Evolutionary conservation across 345 rosid genomes (phyloP), one percentile per base, ranked within the genome.

Genomic region (Melaleuca quinquenervia): DNA sequence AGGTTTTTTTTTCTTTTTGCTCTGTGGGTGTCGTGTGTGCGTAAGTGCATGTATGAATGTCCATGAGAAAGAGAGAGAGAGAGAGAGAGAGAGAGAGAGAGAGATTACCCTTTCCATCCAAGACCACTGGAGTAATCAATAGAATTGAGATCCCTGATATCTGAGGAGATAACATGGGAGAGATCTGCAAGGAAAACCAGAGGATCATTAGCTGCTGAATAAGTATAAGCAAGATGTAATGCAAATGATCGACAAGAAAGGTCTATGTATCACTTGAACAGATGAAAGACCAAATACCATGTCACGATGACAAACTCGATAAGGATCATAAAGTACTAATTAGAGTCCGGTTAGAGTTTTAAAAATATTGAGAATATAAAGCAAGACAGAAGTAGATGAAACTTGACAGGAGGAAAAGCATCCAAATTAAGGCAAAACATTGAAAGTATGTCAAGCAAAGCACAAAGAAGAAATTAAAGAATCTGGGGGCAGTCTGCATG

Each of bases 31-130:
- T 16, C 15, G 1, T 14, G 2, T 15, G 0, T 64, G 11, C 29
- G 22, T 29, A 12, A 21, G 54, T 15, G 54, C 6, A 20, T 13
- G 20, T 5, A 21, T 6, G 54, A 1, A 12, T 9, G 60, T 22
- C 26, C 3, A n/a, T 54, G 62, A 4, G 64, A 10, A 15, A 2
- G 32, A 11, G 75, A 50, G 44, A 29, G 29, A 62, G 60, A 11
- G 20, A 85, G 84, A 62, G 62, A 15, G 82, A n/a, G 82, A 12
- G 18, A 84, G 83, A 76, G 60, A 11, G 83, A 24, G 85, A 51
- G 85, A 58, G 89, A 97, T 86, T 93, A 96, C 99, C 93, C 98
- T 93, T 96, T 94, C 99, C 99, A 95, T 76, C 96, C 94, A 87
- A 96, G 96, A 87, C 94, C 96, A 89, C 98, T 89, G 89, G 96